These are phyloP conservation scores for Fistulina hepatica DNA, from an alignment of 1,284 basidiomycete genomes.

Conservation along the genomic window DNA sequence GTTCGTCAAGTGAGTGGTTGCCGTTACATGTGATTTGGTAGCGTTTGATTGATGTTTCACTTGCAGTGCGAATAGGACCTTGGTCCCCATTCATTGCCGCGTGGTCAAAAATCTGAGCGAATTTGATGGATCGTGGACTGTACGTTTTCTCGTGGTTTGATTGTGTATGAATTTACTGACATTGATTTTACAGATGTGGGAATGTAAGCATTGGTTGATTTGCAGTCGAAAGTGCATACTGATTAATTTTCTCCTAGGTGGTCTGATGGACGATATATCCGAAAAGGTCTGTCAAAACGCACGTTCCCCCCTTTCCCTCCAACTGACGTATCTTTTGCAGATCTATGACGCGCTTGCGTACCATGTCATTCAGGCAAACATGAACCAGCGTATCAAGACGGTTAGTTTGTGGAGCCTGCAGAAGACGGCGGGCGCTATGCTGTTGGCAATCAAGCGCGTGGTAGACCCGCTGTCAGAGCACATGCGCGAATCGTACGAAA, in stretches of 20 bases:
- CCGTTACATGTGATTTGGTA: constrained; percentile 1
- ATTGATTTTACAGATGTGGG: constrained; percentile 57
- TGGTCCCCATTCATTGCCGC: constrained; percentile 85
- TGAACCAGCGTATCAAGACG: constrained; percentile 77
- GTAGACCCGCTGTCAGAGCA: constrained; percentile 35
- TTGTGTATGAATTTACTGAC: constrained; percentile 15
- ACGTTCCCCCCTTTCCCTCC: not conserved
- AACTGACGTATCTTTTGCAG: constrained; percentile 24
- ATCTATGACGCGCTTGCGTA: constrained; percentile 86
- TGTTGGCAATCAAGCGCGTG: constrained; percentile 32
- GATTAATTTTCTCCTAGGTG: constrained; percentile 37
- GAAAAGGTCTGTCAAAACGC: constrained; percentile 45
- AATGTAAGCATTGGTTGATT: constrained; percentile 41
- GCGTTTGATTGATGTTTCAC: constrained; percentile 14
- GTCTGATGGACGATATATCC: constrained; percentile 73
- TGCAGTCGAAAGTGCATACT: constrained; percentile 9
- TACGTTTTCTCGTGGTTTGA: constrained; percentile 30
- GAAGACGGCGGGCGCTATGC: constrained; percentile 35
- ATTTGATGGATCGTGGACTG: constrained; percentile 87
- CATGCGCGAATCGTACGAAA: constrained; percentile 31
- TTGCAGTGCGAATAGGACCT: constrained; percentile 74
- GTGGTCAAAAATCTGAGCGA: constrained; percentile 71
- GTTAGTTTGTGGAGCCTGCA: constrained; percentile 71
- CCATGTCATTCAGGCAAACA: constrained; percentile 80
- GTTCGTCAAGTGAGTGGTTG: constrained; percentile 81